Evolutionary conservation across 1,284 basidiomycete genomes (phyloP).

Genomic region (Sutorius eximius): DNA sequence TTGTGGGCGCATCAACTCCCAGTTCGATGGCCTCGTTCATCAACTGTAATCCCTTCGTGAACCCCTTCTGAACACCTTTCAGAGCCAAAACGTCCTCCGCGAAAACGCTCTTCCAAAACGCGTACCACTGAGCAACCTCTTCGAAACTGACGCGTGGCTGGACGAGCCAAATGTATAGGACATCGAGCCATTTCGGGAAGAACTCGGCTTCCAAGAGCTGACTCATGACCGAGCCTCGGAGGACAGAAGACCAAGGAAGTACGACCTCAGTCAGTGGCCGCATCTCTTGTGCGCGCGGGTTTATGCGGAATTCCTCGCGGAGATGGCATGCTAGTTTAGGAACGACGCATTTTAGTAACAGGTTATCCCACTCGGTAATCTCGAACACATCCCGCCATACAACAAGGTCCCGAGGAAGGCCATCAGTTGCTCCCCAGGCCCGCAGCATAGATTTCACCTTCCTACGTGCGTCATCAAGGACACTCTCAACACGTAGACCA

Average conservation of each 20-base stretch:
- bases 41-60: constrained; percentile 81
- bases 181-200: constrained; percentile 94
- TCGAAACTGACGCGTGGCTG: constrained; percentile 82
- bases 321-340: constrained; percentile 84
- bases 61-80: constrained; percentile 72
- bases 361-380: constrained; percentile 83
- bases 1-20: constrained; percentile 68
- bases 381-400: constrained; percentile 87
- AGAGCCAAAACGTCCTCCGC: constrained; percentile 65
- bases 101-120: constrained; percentile 85
- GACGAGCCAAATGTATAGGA: constrained; percentile 89
- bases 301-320: constrained; percentile 82
- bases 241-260: constrained; percentile 72
- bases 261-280: constrained; percentile 70
- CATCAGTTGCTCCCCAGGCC: constrained; percentile 74
- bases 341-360: constrained; percentile 87
- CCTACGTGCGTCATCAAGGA: constrained; percentile 83
- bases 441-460: constrained; percentile 81
- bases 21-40: constrained; percentile 92
- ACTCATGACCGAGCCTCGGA: constrained; percentile 75
- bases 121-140: constrained; percentile 91
- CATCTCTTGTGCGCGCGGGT: constrained; percentile 88
- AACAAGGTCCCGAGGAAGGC: constrained; percentile 70
- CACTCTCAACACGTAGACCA: constrained; percentile 73
- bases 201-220: constrained; percentile 88